Evolutionary conservation across 306 rosid genomes (phyloP), one percentile per base, ranked within the genome.

Genomic region (Urtica urens): DNA sequence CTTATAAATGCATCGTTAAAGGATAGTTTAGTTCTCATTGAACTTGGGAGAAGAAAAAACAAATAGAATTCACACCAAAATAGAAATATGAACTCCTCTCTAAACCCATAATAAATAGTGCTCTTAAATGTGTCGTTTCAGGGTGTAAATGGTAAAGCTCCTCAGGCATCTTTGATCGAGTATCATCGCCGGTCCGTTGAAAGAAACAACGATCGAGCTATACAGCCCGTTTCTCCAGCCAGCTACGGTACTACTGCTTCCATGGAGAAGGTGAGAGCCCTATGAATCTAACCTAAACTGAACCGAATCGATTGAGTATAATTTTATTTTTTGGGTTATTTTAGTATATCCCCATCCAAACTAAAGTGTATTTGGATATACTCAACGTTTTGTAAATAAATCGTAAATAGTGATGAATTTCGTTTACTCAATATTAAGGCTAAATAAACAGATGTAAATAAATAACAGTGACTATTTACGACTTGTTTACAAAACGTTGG

Each of bases 191-290:
- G 68, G 52, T 54, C 76, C 18, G 47, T 46, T 29, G 72, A 72
- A 21, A 63, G 70, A 42, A 67, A 46, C 13, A 68, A 43, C 38
- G 46, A 19, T 41, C 14, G 26, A 46, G 63, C 62, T 45, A 21
- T 23, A 16, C 72, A 65, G 54, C 79, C 77, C 52, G 30, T 35
- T 54, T 71, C 82, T 19, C 76, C 81, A 47, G 61, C 68, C 44
- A 68, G 72, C 60, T 64, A 41, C 70, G 46, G 74, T 55, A 53
- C 72, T 61, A 53, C 72, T 61, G 56, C 70, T 63, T 71, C 85
- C 19, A 38, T 43, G 54, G 77, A 79, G n/a, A n/a, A n/a, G 66
- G 94, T 77, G 67, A 67, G 74, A 26, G 11, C 52, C 38, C 1
- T 49, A 12, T 28, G 33, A 28, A 28, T 28, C 10, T 28, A 28